Base-by-base conservation (phyloP, 352 stramenopile species). In the Pythium apleroticum region DNA sequence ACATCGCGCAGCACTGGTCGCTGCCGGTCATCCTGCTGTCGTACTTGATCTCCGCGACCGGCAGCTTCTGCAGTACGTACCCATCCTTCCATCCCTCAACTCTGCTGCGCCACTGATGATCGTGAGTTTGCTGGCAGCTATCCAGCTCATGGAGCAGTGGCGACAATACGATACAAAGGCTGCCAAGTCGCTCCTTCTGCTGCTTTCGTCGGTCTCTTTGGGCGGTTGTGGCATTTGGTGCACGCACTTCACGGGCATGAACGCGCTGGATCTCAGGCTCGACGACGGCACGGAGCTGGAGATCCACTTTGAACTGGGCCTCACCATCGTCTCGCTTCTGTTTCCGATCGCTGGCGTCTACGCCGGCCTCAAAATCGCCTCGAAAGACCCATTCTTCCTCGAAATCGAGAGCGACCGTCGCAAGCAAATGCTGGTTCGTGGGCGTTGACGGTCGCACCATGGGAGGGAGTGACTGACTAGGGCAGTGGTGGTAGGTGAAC, bases 181-280 rank as follows among this genome's bases (percentile, higher is more conserved):
- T 4, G 62, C 62, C 9, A 86, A 86, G 56, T 45, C 77, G 24
- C 15, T 80, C 0, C 63, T 89, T 9, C 63, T 90, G 27, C 3
- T 77, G 0, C 39, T 88, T 0, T 77, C 82, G 10, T 65, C 78
- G 0, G 7, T 87, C 31, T 67, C 74, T 2, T 65, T 91, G n/a
- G 82, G 80, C 25, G 82, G 78, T 6, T 87, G 78, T 52, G 80
- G 80, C 27, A 91, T 91, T 54, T 91, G 82, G 82, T 78, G 68
- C 59, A 91, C 84, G 72, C 82, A 91, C 20, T 91, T 91, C 49
- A 85, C 81, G 3, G 82, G 82, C 27, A 91, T 91, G 82, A 82
- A 76, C 22, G 80, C 82, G 17, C 68, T 89, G 5, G 8, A 72
- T 19, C 50, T 91, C 33, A 57, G 54, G 1, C 67, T 84, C 27